phyloP scores from a whole-genome alignment of 2,329 filamentous ascomycete species.

The Ramichloridium luteum region DNA sequence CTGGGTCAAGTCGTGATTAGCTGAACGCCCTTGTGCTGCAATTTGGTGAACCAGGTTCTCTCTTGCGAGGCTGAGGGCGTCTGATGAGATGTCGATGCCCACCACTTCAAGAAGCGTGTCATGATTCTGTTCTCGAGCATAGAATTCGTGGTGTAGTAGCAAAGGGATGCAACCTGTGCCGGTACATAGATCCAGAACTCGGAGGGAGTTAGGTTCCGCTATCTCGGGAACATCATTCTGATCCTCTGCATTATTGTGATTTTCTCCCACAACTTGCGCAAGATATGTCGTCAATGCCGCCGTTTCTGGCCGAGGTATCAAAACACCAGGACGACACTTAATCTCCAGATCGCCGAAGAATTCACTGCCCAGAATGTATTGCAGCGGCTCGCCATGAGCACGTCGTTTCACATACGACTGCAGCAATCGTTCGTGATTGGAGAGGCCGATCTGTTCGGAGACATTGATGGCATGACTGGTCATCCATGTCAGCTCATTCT shows the following conservation, averaged over 20 bases:
- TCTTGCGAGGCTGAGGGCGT: conserved; percentile 52
- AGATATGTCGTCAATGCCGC: conserved; percentile 29
- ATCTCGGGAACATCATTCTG: conserved; percentile 5
- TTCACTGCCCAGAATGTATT: conserved; percentile 80
- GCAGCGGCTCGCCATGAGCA: conserved; percentile 60
- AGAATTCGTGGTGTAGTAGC: conserved; percentile 54
- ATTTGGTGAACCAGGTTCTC: conserved; percentile 40
- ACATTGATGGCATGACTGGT: conserved; percentile 39
- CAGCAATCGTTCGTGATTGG: conserved; percentile 17
- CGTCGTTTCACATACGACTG: conserved; percentile 25
- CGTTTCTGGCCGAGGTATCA: conserved; percentile 58
- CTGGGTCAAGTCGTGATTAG: conserved; percentile 2
- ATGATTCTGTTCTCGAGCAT: conserved; percentile 11
- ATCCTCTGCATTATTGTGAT: conserved; percentile 1
- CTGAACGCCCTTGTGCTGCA: conserved; percentile 31
- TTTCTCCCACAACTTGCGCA: conserved; percentile 17
- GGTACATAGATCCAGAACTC: conserved; percentile 74
- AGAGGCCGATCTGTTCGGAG: conserved; percentile 11
- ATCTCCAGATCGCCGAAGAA: conserved; percentile 80
- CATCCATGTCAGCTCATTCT: conserved; percentile 63
- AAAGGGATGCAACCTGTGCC: conserved; percentile 85
- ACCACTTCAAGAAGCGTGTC: conserved; percentile 36
- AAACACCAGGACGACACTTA: conserved; percentile 59
- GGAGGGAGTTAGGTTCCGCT: conserved; percentile 29
- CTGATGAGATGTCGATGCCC: conserved; percentile 61